Conservation (phyloP, 2,329 filamentous ascomycete species). For the Trichoderma sp. region DNA sequence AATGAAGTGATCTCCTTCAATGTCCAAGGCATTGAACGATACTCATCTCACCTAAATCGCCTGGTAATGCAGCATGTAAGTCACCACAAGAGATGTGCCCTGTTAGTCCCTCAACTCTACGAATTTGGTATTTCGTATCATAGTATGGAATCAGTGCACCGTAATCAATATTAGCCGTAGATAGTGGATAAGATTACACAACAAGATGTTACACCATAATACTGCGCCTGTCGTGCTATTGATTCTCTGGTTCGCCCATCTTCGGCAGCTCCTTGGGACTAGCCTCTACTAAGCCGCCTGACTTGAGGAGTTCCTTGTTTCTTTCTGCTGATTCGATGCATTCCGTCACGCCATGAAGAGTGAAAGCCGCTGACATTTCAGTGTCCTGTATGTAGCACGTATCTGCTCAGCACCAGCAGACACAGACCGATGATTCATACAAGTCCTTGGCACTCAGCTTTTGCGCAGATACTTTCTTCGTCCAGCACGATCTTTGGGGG, state of each 20-base stretch:
- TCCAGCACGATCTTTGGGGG: neutral
- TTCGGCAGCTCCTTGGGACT: neutral
- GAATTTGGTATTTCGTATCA: neutral
- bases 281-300: neutral
- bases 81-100: neutral
- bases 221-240: neutral
- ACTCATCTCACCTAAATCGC: neutral
- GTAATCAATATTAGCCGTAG: neutral
- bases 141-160: neutral
- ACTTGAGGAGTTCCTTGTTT: neutral
- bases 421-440: neutral
- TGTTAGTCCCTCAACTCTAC: neutral
- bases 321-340: neutral
- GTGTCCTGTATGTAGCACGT: neutral
- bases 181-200: neutral
- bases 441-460: neutral
- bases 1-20: neutral
- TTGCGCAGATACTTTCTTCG: neutral
- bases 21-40: neutral
- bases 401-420: neutral
- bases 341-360: slow-evolving; percentile 5
- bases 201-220: neutral
- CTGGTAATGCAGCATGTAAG: neutral
- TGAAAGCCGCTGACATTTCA: slow-evolving; percentile 5
- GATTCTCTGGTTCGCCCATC: neutral